A percentile compares a stretch with the other conserved stretches of the same genome.
These are phyloP conservation scores for Styphnolobium japonicum DNA, from an alignment of 306 rosid species.

Conservation along the genomic window DNA sequence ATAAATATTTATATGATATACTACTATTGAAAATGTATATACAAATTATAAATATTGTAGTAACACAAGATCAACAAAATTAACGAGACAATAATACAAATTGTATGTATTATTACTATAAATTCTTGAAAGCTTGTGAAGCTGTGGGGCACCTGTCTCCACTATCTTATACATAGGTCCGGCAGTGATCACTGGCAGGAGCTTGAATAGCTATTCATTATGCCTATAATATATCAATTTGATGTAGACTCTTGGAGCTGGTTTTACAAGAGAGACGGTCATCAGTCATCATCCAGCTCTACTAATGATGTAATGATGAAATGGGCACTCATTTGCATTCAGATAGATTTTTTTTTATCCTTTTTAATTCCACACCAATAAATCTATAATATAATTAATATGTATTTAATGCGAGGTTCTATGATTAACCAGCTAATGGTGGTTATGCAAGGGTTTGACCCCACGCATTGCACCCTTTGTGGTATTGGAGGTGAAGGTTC, in stretches of 20 bases:
- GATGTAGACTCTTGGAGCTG: not conserved
- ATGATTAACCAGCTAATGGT: not conserved
- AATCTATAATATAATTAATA: not conserved
- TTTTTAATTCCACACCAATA: not conserved
- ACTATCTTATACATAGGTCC: no score
- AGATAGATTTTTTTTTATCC: not conserved
- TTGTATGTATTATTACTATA: no score
- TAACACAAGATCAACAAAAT: no score
- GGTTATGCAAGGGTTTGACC: slow-evolving; percentile 10
- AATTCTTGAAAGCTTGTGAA: no score
- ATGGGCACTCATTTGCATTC: not conserved
- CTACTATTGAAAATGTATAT: no score
- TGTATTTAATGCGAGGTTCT: not conserved
- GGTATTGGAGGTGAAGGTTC: not conserved
- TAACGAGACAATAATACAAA: no score
- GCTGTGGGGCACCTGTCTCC: no score
- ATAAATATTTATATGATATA: no score
- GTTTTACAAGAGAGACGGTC: not conserved
- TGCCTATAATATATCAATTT: not conserved
- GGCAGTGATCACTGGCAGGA: not conserved
- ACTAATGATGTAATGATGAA: not conserved
- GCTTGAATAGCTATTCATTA: not conserved
- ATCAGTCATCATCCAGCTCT: not conserved
- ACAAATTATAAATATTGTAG: no score
- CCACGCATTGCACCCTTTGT: not conserved